Percentiles rank a stretch among this genome's conserved stretches.
Evolutionary conservation across 768 basidiomycete genomes (phyloP).

Genomic region (Hericium coralloides): DNA sequence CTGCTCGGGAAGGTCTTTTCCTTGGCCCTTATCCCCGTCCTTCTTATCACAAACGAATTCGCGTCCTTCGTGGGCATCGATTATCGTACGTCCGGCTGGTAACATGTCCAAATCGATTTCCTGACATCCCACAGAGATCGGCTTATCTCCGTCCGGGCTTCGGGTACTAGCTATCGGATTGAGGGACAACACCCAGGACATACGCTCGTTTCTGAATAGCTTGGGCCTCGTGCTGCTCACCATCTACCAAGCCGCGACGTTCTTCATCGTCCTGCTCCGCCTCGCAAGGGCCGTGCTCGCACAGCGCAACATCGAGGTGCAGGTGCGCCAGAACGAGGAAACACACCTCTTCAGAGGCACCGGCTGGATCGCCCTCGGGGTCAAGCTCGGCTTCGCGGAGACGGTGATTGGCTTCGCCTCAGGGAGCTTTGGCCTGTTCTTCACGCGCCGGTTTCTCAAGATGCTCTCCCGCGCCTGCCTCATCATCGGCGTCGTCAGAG

Average conservation of each 20-base stretch:
- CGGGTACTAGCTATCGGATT: conserved; percentile 35
- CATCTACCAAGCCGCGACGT: conserved; percentile 48
- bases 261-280: conserved; percentile 51
- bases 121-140: conserved; percentile 4
- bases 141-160: not conserved
- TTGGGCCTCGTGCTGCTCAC: conserved; percentile 52
- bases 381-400: conserved; percentile 59
- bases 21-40: conserved; percentile 44
- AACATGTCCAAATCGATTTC: not conserved
- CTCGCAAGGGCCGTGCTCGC: conserved; percentile 40
- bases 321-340: conserved; percentile 35
- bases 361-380: conserved; percentile 53
- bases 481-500: conserved; percentile 56
- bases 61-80: conserved; percentile 56
- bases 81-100: conserved; percentile 36
- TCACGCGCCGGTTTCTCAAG: conserved; percentile 52
- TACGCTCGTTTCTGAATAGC: conserved; percentile 51
- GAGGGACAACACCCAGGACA: conserved; percentile 22
- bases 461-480: conserved; percentile 44
- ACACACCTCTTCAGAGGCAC: conserved; percentile 46
- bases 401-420: conserved; percentile 52
- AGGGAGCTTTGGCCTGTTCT: conserved; percentile 39
- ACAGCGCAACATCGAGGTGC: conserved; percentile 42
- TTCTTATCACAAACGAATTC: conserved; percentile 46
- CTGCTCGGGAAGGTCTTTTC: conserved; percentile 36